These are phyloP conservation scores for Fusarium solani-melongenae DNA, from an alignment of 2,329 filamentous ascomycete genomes.

Conservation along the genomic window DNA sequence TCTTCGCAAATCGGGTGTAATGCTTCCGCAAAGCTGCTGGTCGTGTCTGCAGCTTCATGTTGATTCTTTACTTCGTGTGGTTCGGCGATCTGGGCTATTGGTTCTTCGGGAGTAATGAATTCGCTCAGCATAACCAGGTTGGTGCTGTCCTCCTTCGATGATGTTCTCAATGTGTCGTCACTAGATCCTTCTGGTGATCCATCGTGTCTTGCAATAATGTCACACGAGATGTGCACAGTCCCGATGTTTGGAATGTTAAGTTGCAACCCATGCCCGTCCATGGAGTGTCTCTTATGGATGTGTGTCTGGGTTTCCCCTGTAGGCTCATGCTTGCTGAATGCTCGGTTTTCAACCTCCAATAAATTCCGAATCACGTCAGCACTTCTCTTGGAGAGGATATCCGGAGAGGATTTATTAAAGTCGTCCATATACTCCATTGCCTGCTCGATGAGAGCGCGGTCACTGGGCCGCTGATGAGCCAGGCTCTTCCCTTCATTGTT, in stretches of 20 bases:
- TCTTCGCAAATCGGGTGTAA: background rate
- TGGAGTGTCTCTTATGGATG: background rate
- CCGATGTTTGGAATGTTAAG: background rate
- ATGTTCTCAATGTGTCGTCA: background rate
- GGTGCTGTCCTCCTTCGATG: background rate
- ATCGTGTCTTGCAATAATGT: background rate
- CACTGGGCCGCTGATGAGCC: conserved; percentile 12
- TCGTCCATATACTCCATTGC: conserved; percentile 5
- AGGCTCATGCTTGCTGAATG: background rate
- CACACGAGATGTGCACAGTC: background rate
- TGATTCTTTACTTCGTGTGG: background rate
- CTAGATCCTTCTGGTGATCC: background rate
- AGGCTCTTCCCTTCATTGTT: conserved; percentile 4
- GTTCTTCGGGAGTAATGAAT: background rate
- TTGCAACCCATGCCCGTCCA: background rate
- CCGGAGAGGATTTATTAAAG: background rate
- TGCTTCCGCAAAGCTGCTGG: background rate
- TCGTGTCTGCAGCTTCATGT: background rate
- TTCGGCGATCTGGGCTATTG: background rate
- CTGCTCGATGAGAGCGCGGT: conserved; percentile 18
- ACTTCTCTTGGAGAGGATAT: background rate
- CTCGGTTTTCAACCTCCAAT: background rate
- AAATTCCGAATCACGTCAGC: background rate
- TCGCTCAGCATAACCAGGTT: background rate
- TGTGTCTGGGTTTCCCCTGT: background rate